These are phyloP conservation scores for Schizochytrium sp. DNA, from an alignment of 108 stramenopile species.

Conservation along the genomic window DNA sequence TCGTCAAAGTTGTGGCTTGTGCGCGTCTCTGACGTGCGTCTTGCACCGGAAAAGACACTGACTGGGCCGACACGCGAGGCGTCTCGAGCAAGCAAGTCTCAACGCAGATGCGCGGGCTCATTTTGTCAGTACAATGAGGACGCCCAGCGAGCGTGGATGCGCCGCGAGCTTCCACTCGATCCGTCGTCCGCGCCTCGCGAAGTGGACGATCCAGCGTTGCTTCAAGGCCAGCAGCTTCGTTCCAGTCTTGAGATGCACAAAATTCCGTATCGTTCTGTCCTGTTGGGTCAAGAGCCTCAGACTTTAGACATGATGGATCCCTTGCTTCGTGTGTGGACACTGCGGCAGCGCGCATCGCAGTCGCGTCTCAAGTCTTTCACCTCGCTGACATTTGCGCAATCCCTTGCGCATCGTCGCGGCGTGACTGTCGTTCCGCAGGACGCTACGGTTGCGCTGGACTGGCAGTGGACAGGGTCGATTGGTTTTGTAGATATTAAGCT, in stretches of 20 bases:
- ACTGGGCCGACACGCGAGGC: not conserved
- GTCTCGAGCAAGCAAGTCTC: not conserved
- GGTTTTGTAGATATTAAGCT: not conserved
- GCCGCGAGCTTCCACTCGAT: not conserved
- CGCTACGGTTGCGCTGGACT: not conserved
- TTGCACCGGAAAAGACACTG: not conserved
- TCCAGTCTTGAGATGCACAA: not conserved
- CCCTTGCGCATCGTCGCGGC: not conserved
- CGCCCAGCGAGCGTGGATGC: not conserved
- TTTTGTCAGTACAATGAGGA: not conserved
- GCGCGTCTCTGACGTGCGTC: not conserved
- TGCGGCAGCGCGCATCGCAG: not conserved
- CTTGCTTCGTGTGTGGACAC: not conserved
- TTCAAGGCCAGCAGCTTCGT: not conserved
- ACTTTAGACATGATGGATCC: not conserved
- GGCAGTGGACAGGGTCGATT: not conserved
- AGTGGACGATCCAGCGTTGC: not conserved
- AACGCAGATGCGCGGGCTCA: not conserved
- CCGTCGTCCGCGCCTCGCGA: no score
- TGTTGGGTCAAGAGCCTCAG: not conserved
- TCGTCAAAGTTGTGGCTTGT: not conserved
- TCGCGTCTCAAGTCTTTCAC: not conserved
- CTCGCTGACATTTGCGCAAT: not conserved
- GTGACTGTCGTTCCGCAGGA: not conserved
- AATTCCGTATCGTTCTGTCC: not conserved